These are phyloP conservation scores for Pestalotiopsis fici DNA, from an alignment of 2,329 filamentous ascomycete species.

Conservation along the genomic window DNA sequence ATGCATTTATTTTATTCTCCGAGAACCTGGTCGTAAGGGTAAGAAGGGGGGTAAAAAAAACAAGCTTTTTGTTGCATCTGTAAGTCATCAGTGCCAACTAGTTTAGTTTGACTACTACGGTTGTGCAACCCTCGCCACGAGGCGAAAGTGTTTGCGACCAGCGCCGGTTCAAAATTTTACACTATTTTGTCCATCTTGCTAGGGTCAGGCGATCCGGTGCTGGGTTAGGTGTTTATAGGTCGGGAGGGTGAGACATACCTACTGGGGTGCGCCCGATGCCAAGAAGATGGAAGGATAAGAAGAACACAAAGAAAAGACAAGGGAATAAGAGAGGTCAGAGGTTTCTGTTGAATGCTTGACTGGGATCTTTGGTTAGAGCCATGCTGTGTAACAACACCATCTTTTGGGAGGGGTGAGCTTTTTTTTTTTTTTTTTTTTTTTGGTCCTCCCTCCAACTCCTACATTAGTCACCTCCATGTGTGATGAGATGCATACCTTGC, in stretches of 20 bases:
- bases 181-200: background rate
- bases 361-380: background rate
- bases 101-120: background rate
- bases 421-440: background rate
- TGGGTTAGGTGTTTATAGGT: background rate
- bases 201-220: background rate
- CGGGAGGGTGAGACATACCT: background rate
- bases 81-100: conserved; percentile 3
- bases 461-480: background rate
- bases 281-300: background rate
- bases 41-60: too few relatives aligned
- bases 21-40: conserved; percentile 10
- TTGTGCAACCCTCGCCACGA: conserved; percentile 12
- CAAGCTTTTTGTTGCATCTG: conserved; percentile 8
- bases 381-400: background rate
- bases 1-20: conserved; percentile 1
- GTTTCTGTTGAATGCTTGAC: background rate
- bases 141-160: conserved; percentile 1
- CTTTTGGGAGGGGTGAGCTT: background rate
- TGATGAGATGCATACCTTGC: background rate
- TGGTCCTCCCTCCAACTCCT: background rate
- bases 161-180: background rate
- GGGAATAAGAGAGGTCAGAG: background rate
- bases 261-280: background rate
- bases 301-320: background rate